These are phyloP conservation scores for Blastobotrys arbuscula DNA, from an alignment of 1,139 yeast genomes.

Conservation along the genomic window DNA sequence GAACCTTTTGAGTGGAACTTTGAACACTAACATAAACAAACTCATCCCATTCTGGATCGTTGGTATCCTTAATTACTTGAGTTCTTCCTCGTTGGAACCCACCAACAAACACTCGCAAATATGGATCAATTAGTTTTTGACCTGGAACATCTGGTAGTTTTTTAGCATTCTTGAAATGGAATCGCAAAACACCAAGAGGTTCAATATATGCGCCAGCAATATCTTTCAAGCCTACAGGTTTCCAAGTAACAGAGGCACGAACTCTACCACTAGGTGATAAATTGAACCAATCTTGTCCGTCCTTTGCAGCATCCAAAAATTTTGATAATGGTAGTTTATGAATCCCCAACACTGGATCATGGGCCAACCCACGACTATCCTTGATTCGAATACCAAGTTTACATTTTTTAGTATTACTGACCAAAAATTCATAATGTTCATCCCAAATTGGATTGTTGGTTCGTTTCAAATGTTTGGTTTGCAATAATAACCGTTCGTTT, in stretches of 20 bases:
- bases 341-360: slow-evolving; percentile 55
- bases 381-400: slow-evolving; percentile 61
- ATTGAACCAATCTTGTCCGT: slow-evolving; percentile 71
- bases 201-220: slow-evolving; percentile 69
- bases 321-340: slow-evolving; percentile 50
- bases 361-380: slow-evolving; percentile 54
- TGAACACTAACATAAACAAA: slow-evolving; percentile 74
- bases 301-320: slow-evolving; percentile 69
- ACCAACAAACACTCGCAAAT: slow-evolving; percentile 71
- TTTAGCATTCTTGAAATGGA: slow-evolving; percentile 63
- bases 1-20: slow-evolving; percentile 72
- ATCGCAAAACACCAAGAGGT: slow-evolving; percentile 87
- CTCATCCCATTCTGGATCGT: slow-evolving; percentile 84
- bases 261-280: slow-evolving; percentile 63
- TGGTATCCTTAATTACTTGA: slow-evolving; percentile 56
- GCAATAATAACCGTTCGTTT: slow-evolving; percentile 52
- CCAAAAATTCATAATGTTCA: slow-evolving; percentile 60
- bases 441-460: slow-evolving; percentile 67
- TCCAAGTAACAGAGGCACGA: slow-evolving; percentile 69
- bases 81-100: slow-evolving; percentile 78
- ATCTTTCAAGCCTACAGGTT: slow-evolving; percentile 69
- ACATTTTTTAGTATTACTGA: slow-evolving; percentile 66
- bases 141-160: slow-evolving; percentile 78
- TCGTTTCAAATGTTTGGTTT: slow-evolving; percentile 55
- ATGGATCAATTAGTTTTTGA: slow-evolving; percentile 90